Conservation (phyloP, 148 eudicot genomes). For the Polygonum maritimum region DNA sequence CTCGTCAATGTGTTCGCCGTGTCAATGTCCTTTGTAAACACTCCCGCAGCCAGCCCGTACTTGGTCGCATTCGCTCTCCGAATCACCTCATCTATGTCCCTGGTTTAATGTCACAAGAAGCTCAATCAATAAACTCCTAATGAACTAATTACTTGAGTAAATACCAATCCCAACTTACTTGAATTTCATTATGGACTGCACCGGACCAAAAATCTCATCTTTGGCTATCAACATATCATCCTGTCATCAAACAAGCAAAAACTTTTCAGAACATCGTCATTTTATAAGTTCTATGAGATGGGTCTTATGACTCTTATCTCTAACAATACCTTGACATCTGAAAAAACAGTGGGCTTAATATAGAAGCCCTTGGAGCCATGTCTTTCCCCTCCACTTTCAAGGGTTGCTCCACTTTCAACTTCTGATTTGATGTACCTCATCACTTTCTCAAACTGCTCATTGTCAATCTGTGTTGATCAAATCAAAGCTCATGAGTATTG, state of each 20-base stretch:
- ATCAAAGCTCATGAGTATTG: not conserved
- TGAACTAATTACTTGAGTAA: not conserved
- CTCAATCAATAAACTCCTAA: not conserved
- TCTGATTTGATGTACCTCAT: slow-evolving; percentile 56
- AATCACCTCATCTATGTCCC: slow-evolving; percentile 44
- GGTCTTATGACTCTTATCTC: too few relatives aligned
- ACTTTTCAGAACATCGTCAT: too few relatives aligned
- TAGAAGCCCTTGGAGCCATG: slow-evolving; percentile 69
- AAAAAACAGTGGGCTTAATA: slow-evolving; percentile 82
- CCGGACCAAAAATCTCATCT: slow-evolving; percentile 92
- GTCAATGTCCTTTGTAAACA: slow-evolving; percentile 48
- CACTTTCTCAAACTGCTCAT: slow-evolving; percentile 66
- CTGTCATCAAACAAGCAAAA: slow-evolving; percentile 18
- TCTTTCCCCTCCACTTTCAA: slow-evolving; percentile 80
- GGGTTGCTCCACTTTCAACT: slow-evolving; percentile 64
- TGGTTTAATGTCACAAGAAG: slow-evolving; percentile 1
- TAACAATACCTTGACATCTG: slow-evolving; percentile 60
- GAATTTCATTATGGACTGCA: slow-evolving; percentile 64
- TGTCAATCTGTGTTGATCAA: slow-evolving; percentile 36
- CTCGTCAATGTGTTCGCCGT: slow-evolving; percentile 47
- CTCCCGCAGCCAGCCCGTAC: slow-evolving; percentile 58
- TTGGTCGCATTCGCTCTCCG: slow-evolving; percentile 33
- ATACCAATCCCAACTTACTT: slow-evolving; percentile 32
- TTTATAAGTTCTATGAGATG: too few relatives aligned
- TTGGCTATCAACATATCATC: slow-evolving; percentile 85